A percentile compares a stretch with the other conserved stretches of the same genome.
Conservation (phyloP, 768 basidiomycete species). For the Boletus rubescentipes region DNA sequence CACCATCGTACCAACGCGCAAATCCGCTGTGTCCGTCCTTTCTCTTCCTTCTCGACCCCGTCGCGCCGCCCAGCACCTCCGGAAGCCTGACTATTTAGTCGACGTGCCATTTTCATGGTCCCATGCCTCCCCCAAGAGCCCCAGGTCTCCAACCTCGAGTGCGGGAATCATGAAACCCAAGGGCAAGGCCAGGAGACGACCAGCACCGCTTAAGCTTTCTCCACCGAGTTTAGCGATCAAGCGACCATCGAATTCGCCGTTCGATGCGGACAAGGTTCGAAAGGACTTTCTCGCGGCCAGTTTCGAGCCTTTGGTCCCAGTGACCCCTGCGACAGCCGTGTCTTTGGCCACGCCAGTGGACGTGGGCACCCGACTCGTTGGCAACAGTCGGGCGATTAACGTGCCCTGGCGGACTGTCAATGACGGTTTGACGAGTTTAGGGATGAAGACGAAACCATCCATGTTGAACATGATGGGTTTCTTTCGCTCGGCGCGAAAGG, state of each 20-base stretch:
- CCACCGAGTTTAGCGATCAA: slow-evolving; percentile 33
- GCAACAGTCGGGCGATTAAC: slow-evolving; percentile 5
- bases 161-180: slow-evolving; percentile 10
- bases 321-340: not conserved
- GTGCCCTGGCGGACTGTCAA: slow-evolving; percentile 4
- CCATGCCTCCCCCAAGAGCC: slow-evolving; percentile 10
- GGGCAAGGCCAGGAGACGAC: slow-evolving; percentile 39
- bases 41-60: slow-evolving; percentile 35
- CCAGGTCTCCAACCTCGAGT: slow-evolving; percentile 12
- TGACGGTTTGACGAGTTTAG: slow-evolving; percentile 7
- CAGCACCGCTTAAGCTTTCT: slow-evolving; percentile 42
- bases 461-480: slow-evolving; percentile 31
- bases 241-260: slow-evolving; percentile 35
- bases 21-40: slow-evolving; percentile 37
- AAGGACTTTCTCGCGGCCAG: slow-evolving; percentile 46
- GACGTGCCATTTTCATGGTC: slow-evolving; percentile 30
- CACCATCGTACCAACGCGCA: too few relatives aligned
- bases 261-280: slow-evolving; percentile 35
- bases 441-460: slow-evolving; percentile 24
- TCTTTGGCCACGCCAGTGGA: not conserved
- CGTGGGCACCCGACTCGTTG: not conserved
- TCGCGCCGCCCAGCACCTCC: slow-evolving; percentile 37
- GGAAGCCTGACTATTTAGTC: slow-evolving; percentile 36
- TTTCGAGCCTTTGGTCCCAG: slow-evolving; percentile 34
- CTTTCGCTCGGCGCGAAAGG: slow-evolving; percentile 29